Evolutionary conservation across 306 rosid species (phyloP).

Genomic region (Gillenia trifoliata): DNA sequence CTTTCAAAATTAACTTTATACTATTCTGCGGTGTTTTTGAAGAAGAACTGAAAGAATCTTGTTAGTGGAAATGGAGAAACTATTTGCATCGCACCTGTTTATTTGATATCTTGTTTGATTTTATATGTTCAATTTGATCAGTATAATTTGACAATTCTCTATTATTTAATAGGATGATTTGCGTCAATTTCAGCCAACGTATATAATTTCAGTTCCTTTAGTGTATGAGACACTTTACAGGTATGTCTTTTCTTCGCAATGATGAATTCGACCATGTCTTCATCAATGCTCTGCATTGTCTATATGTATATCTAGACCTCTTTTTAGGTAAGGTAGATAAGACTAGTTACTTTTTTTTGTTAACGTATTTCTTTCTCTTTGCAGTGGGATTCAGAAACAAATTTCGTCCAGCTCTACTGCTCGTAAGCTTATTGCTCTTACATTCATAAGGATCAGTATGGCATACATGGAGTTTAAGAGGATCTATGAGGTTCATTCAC

Average conservation of each 20-base stretch:
- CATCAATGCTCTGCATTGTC: neutral
- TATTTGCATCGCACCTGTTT: neutral
- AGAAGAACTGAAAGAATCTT: neutral
- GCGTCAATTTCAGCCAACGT: slow-evolving; percentile 61
- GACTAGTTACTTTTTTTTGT: neutral
- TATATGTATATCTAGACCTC: neutral
- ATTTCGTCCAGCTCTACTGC: slow-evolving; percentile 53
- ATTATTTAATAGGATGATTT: slow-evolving; percentile 60
- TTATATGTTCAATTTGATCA: neutral
- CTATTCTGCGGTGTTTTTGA: neutral
- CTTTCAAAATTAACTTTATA: neutral
- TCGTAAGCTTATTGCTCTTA: slow-evolving; percentile 65
- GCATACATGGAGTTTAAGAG: slow-evolving; percentile 83
- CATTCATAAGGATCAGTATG: slow-evolving; percentile 67
- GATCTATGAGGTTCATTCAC: slow-evolving; percentile 68
- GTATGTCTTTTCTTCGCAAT: slow-evolving; percentile 33
- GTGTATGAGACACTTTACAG: slow-evolving; percentile 89
- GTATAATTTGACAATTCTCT: slow-evolving; percentile 4
- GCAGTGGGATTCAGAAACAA: slow-evolving; percentile 85
- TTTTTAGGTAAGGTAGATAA: neutral
- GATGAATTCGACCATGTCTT: too few species aligned
- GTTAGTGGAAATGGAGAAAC: neutral
- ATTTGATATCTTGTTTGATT: neutral
- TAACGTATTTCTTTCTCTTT: neutral
- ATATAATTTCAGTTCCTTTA: slow-evolving; percentile 81